phyloP scores from a whole-genome alignment of 257 asterid genomes.

The Solanum corneliomulleri region DNA sequence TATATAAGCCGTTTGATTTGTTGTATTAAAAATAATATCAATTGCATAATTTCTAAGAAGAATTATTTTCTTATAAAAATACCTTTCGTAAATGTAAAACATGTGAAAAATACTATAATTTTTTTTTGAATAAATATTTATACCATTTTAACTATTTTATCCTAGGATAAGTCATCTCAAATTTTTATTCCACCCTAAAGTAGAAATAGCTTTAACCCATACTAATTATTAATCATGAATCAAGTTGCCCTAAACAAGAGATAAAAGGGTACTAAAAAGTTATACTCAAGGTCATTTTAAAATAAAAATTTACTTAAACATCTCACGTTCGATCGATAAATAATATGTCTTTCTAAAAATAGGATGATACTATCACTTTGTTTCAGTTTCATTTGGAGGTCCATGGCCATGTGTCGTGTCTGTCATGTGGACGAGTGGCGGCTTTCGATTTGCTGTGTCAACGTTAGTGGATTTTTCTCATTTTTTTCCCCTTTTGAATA shows the following conservation, averaged over 20 bases:
- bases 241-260: neutral
- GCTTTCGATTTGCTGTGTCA: constrained; percentile 14
- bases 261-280: neutral
- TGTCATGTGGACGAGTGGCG: constrained; percentile 16
- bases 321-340: too few species aligned
- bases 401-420: constrained; percentile 15
- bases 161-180: neutral
- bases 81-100: neutral
- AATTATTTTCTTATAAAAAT: too few species aligned
- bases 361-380: constrained; percentile 7
- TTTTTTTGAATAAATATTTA: too few species aligned
- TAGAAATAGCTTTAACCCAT: neutral
- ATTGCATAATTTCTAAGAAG: too few species aligned
- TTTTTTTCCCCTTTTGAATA: neutral
- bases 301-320: neutral
- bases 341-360: too few species aligned
- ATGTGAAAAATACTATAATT: neutral
- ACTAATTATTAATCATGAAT: neutral
- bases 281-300: neutral
- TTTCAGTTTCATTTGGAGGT: neutral
- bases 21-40: too few species aligned
- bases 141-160: too few species aligned
- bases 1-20: too few species aligned
- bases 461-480: neutral
- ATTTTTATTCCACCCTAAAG: too few species aligned